Evolutionary conservation across 2,329 filamentous ascomycete genomes (phyloP), one percentile per base, ranked within the genome.

Genomic region (Aureobasidium subglaciale): DNA sequence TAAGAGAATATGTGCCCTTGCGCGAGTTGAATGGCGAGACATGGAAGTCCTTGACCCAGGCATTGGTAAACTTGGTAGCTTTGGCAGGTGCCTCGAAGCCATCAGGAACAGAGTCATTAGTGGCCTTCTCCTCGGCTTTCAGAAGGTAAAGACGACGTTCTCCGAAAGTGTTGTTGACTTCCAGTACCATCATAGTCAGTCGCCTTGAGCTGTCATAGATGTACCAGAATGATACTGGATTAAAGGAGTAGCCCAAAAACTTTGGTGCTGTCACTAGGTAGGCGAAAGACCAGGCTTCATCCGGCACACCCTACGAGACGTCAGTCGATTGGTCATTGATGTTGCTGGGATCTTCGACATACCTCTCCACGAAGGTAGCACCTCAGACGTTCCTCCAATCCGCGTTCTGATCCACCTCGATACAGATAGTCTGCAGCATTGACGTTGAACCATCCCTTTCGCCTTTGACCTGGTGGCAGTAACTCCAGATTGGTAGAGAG

Each of bases 181-280:
- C 87, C 1, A 88, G 65, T 1, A 91, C 75, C 70, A 89, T 82
- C 55, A 82, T 83, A 22, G 75, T 78, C 13, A 90, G 73, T 5
- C 76, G 68, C 56, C 78, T 78, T 8, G 79, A 68, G 0, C 69
- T 61, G 11, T 82, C 78, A 65, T 91, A 90, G 2, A 91, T 76
- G 61, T 90, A 89, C 85, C 87, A 91, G 63, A 90, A 87, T 0
- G 86, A 90, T 2, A 87, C 84, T 0, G 86, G 86, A 62, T 89
- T 90, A 70, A 88, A 89, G 20, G 81, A 80, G 64, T 87, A 87
- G 3, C 84, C 83, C 5, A 88, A 67, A 59, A 89, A 85, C 27
- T 78, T 78, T 5, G 86, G 81, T 3, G 85, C 84, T 2, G 87
- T 90, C 20, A 88, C 75, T 4, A 91, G 73, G 62, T 89, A 90